Percentiles rank a stretch among this genome's conserved stretches.
Conservation (phyloP, 768 basidiomycete genomes). For the Lyophyllum shimeji region DNA sequence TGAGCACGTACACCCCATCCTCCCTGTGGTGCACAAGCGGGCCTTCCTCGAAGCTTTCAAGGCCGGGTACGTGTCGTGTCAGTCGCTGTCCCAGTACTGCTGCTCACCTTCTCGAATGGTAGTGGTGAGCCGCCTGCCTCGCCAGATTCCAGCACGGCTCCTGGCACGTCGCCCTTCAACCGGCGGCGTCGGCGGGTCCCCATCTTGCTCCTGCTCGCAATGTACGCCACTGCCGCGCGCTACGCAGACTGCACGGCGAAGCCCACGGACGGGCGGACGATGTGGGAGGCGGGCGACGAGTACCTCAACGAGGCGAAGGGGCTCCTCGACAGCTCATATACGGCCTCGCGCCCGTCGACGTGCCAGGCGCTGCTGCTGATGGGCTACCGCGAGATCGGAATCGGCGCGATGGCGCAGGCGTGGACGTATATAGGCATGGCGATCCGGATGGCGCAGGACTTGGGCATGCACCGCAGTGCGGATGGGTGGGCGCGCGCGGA, state of each 20-base stretch:
- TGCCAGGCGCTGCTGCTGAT: slow-evolving; percentile 80
- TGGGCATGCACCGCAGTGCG: slow-evolving; percentile 80
- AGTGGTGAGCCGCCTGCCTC: slow-evolving; percentile 17
- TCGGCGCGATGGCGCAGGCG: slow-evolving; percentile 85
- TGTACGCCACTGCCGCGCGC: slow-evolving; percentile 82
- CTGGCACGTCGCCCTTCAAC: slow-evolving; percentile 34
- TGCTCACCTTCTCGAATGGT: slow-evolving; percentile 28
- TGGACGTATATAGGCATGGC: slow-evolving; percentile 90
- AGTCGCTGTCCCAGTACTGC: not conserved
- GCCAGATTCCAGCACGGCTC: slow-evolving; percentile 17
- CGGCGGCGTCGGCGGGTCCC: slow-evolving; percentile 50
- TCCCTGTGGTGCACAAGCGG: slow-evolving; percentile 76
- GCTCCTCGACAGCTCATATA: slow-evolving; percentile 65
- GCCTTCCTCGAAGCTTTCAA: slow-evolving; percentile 63
- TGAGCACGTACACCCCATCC: slow-evolving; percentile 73
- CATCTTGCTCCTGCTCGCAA: slow-evolving; percentile 71
- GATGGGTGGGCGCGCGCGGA: slow-evolving; percentile 72
- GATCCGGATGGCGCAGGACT: slow-evolving; percentile 89
- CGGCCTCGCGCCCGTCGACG: slow-evolving; percentile 70
- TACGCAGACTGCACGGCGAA: slow-evolving; percentile 45
- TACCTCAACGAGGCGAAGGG: slow-evolving; percentile 68
- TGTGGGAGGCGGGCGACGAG: slow-evolving; percentile 82
- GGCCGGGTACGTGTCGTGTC: slow-evolving; percentile 27
- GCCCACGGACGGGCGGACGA: slow-evolving; percentile 48
- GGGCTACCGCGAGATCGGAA: slow-evolving; percentile 84